These are phyloP conservation scores for Camellia sinensis DNA, from an alignment of 148 eudicot genomes.

Conservation along the genomic window DNA sequence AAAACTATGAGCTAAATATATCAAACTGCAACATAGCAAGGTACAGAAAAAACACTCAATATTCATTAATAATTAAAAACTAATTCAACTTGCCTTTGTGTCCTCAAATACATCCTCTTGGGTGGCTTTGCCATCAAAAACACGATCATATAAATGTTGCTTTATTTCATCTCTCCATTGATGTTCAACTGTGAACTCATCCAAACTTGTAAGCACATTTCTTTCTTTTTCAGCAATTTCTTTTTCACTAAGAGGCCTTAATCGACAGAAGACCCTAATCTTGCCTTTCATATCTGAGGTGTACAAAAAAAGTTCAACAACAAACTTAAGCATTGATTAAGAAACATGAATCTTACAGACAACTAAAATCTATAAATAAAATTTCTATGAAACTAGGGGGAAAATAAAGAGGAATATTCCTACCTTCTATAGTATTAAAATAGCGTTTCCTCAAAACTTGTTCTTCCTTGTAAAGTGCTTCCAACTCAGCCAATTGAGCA, in stretches of 20 bases:
- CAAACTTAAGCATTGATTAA: not conserved
- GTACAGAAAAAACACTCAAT: not conserved
- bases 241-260: constrained; percentile 81
- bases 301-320: not conserved
- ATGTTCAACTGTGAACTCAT: constrained; percentile 97
- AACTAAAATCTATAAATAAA: not conserved
- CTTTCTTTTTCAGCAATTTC: constrained; percentile 65
- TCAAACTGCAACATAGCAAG: not conserved
- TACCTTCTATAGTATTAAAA: constrained; percentile 94
- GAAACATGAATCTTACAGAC: not conserved
- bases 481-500: constrained; percentile 76
- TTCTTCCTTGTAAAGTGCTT: constrained; percentile 83
- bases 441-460: constrained; percentile 82
- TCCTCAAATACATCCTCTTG: constrained; percentile 97
- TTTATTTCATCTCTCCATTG: constrained; percentile 85
- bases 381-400: not conserved
- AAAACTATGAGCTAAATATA: not conserved
- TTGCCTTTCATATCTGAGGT: constrained; percentile 93
- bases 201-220: constrained; percentile 49
- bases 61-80: not conserved
- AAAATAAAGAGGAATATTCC: not conserved
- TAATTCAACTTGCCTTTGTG: constrained; percentile 65
- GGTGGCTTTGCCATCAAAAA: constrained; percentile 77
- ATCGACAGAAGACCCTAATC: constrained; percentile 85
- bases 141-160: constrained; percentile 90